phyloP scores from a whole-genome alignment of 345 rosid genomes.

The Bruguiera gymnorhiza region DNA sequence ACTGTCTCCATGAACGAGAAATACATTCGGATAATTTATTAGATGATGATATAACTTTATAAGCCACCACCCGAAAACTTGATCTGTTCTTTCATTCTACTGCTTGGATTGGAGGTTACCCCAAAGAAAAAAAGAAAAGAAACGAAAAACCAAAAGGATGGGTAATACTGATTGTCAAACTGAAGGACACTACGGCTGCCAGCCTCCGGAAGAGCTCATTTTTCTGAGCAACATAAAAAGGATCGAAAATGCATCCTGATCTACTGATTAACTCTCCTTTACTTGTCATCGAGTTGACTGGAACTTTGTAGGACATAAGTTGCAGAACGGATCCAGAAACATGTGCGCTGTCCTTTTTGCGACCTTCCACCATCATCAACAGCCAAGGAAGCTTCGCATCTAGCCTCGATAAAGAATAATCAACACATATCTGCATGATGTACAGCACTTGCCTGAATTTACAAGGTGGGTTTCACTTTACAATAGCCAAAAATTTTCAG shows the following conservation, averaged over 20 bases:
- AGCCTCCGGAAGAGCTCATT: neutral
- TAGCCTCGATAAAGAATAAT: constrained; percentile 15
- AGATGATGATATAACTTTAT: too few species aligned
- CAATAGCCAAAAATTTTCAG: constrained; percentile 1
- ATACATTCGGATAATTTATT: too few species aligned
- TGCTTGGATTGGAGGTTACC: neutral
- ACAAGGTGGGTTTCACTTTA: constrained; percentile 23
- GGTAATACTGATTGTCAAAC: neutral
- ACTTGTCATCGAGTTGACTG: constrained; percentile 18
- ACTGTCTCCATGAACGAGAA: too few species aligned
- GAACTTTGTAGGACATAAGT: constrained; percentile 1
- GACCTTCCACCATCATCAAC: neutral
- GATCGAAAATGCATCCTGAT: neutral
- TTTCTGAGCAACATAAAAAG: constrained; percentile 3
- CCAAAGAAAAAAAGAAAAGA: too few species aligned
- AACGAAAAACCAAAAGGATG: too few species aligned
- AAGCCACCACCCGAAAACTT: too few species aligned
- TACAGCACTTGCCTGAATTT: constrained; percentile 31
- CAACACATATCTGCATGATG: constrained; percentile 20
- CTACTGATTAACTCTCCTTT: constrained; percentile 14
- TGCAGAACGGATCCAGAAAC: constrained; percentile 11
- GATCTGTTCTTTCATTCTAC: too few species aligned
- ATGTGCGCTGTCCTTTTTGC: neutral
- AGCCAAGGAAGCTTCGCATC: constrained; percentile 11
- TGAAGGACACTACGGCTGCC: neutral